Evolutionary conservation across 129 eudicot species (phyloP).

Genomic region (Daucus carota): DH1_v3.0 NC_030387.2:6231501-6232000

Average conservation of each 20-base stretch:
- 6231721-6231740: neutral
- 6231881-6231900: neutral
- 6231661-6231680: neutral
- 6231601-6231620: neutral
- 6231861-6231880: neutral
- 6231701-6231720: neutral
- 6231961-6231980: conserved; percentile 84
- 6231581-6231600: neutral
- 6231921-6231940: conserved; percentile 61
- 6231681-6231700: neutral
- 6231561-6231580: neutral
- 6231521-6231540: neutral
- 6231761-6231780: neutral
- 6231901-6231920: neutral
- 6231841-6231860: neutral
- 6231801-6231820: neutral
- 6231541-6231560: neutral
- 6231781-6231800: neutral
- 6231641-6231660: neutral
- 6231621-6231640: neutral
- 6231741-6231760: neutral
- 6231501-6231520: neutral
- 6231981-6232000: conserved; percentile 91
- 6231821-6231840: neutral
- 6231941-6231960: conserved; percentile 79